A percentile compares a stretch with the other conserved stretches of the same genome.
Evolutionary conservation across 306 rosid species (phyloP).

Genomic region (Begonia loranthoides): DNA sequence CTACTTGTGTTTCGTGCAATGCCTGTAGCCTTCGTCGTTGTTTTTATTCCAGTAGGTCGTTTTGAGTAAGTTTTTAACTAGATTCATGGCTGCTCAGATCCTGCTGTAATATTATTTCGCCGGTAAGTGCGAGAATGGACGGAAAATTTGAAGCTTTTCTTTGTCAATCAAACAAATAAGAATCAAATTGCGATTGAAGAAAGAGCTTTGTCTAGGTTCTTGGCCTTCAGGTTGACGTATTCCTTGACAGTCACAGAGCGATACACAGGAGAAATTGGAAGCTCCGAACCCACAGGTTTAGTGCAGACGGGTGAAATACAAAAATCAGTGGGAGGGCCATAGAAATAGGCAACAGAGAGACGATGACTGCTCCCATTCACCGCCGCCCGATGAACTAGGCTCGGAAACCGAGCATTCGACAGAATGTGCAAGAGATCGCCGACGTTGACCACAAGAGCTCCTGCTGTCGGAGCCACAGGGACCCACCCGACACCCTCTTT

Average conservation of each 20-base stretch:
- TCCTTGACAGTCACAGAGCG: constrained; percentile 39
- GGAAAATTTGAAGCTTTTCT: no score
- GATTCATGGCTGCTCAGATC: no score
- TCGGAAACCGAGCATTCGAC: constrained; percentile 34
- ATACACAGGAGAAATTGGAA: constrained; percentile 13
- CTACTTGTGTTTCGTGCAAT: no score
- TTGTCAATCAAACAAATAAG: no score
- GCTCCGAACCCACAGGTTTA: background rate
- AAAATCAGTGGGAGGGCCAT: constrained; percentile 35
- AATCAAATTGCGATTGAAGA: constrained; percentile 15
- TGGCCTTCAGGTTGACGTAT: constrained; percentile 29
- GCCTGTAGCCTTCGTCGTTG: no score
- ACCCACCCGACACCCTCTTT: constrained; percentile 44
- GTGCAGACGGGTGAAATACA: constrained; percentile 21
- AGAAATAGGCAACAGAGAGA: constrained; percentile 44
- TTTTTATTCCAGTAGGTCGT: no score
- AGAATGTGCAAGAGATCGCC: constrained; percentile 56
- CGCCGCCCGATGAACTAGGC: constrained; percentile 41
- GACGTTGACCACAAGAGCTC: constrained; percentile 31
- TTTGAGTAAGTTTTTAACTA: no score
- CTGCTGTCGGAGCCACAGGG: constrained; percentile 23
- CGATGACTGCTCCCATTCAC: constrained; percentile 25
- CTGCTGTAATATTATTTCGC: no score
- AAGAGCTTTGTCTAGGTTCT: constrained; percentile 25
- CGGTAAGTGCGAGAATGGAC: no score